These are phyloP conservation scores for Leccinum variicolor DNA, from an alignment of 768 basidiomycete genomes.

Conservation along the genomic window DNA sequence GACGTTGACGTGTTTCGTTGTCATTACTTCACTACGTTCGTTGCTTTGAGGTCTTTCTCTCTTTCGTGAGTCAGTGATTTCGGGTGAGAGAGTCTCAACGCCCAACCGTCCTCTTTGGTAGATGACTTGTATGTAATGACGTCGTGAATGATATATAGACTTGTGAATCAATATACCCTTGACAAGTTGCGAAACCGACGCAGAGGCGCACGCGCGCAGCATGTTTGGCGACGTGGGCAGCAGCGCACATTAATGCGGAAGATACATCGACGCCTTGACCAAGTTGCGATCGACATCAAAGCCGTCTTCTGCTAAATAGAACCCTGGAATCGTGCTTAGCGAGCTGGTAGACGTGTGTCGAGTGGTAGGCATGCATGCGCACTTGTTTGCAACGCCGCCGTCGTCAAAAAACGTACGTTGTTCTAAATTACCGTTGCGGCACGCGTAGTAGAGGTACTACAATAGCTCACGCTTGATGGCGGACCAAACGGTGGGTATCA, in stretches of 20 bases:
- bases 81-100: not conserved
- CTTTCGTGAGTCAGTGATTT: not conserved
- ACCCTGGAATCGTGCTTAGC: constrained; percentile 4
- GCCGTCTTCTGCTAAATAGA: not conserved
- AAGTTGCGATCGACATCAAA: constrained; percentile 1
- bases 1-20: not conserved
- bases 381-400: not conserved
- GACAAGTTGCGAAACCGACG: not conserved
- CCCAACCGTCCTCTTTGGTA: not conserved
- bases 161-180: not conserved
- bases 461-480: not conserved
- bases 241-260: not conserved
- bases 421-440: constrained; percentile 19
- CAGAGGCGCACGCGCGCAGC: not conserved
- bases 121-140: constrained; percentile 3
- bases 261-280: not conserved
- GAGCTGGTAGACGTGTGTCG: constrained; percentile 2
- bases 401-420: constrained; percentile 7
- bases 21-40: constrained; percentile 7
- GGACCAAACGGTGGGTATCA: constrained; percentile 23
- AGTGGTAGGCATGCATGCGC: not conserved
- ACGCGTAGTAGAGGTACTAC: not conserved
- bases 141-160: not conserved
- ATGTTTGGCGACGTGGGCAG: not conserved
- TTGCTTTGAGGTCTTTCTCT: not conserved